These are phyloP conservation scores for Parsonsia alboflavescens DNA, from an alignment of 257 asterid species.

Conservation along the genomic window DNA sequence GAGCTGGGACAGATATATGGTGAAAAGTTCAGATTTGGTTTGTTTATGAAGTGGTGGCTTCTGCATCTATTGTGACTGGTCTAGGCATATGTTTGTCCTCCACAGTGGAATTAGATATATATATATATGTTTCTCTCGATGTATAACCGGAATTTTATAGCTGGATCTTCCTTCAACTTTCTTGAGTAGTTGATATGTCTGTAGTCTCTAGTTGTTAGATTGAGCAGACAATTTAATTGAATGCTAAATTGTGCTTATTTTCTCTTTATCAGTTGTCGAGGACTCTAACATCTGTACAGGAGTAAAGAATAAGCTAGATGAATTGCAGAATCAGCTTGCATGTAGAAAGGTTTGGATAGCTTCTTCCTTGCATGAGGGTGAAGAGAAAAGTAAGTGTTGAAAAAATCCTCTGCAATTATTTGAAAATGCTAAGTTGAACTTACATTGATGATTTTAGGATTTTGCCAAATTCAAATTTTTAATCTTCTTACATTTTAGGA, in stretches of 20 bases:
- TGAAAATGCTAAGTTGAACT: neutral
- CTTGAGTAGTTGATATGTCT: neutral
- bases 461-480: neutral
- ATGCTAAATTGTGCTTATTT: neutral
- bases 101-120: neutral
- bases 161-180: neutral
- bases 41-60: neutral
- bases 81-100: neutral
- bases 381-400: slow-evolving; percentile 58
- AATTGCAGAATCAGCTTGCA: slow-evolving; percentile 45
- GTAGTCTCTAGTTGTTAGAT: neutral
- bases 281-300: slow-evolving; percentile 35
- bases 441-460: neutral
- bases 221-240: neutral
- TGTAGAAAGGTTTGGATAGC: slow-evolving; percentile 88
- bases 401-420: neutral
- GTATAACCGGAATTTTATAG: neutral
- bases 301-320: slow-evolving; percentile 32
- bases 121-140: neutral
- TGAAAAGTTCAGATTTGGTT: neutral
- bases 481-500: neutral
- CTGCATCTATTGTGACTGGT: neutral
- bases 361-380: slow-evolving; percentile 86
- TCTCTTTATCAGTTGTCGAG: slow-evolving; percentile 38
- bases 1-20: neutral